These are phyloP conservation scores for Viridothelium virens DNA, from an alignment of 495 filamentous ascomycete species.

Conservation along the genomic window DNA sequence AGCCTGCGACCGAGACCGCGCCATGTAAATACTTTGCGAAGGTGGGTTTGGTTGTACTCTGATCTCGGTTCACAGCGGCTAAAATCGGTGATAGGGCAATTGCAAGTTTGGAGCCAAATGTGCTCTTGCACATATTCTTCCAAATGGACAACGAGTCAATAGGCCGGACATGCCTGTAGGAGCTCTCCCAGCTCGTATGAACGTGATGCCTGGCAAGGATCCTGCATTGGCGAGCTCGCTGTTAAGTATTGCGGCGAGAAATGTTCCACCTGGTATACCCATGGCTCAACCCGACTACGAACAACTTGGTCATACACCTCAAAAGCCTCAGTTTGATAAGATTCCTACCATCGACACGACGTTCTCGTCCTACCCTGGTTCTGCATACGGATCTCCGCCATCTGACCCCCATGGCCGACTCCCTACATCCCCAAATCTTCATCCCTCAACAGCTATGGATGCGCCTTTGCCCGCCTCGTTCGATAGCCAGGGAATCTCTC, in stretches of 20 bases:
- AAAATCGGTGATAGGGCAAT: constrained; percentile 59
- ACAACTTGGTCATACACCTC: constrained; percentile 21
- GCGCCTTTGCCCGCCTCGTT: constrained; percentile 92
- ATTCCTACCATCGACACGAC: constrained; percentile 76
- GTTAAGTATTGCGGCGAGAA: constrained; percentile 54
- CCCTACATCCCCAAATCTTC: constrained; percentile 61
- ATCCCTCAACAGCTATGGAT: constrained; percentile 53
- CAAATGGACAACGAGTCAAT: constrained; percentile 87
- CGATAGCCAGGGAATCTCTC: constrained; percentile 91
- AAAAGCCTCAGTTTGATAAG: constrained; percentile 39
- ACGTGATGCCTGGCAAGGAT: constrained; percentile 46
- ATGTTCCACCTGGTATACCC: constrained; percentile 29
- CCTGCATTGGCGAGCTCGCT: constrained; percentile 72
- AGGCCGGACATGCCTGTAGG: constrained; percentile 57
- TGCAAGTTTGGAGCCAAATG: constrained; percentile 99
- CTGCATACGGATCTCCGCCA: constrained; percentile 80
- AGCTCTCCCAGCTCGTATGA: constrained; percentile 57
- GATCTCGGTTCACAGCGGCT: constrained; percentile 19
- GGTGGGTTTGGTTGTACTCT: constrained; percentile 45
- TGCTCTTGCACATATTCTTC: constrained; percentile 88
- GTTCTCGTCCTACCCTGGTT: constrained; percentile 65
- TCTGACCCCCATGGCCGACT: constrained; percentile 55
- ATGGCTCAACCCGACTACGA: constrained; percentile 36
- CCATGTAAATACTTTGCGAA: constrained; percentile 98
- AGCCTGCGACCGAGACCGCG: constrained; percentile 68